Conservation (phyloP, 345 rosid species). For the Toxicodendron radicans region DNA sequence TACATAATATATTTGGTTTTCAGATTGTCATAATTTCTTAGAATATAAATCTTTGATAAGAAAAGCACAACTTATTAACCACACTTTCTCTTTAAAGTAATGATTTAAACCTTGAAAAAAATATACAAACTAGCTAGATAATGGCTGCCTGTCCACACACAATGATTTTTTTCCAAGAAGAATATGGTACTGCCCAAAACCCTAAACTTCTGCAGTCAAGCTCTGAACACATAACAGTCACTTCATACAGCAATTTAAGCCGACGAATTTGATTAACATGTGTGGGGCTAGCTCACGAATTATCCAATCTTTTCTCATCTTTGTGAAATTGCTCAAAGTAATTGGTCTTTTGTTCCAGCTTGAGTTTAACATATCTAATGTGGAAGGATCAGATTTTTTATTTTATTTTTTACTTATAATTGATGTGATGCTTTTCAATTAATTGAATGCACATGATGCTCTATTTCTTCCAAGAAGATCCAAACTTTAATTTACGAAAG, state of each 20-base stretch:
- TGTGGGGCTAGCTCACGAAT: background rate
- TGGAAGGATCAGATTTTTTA: too few relatives aligned
- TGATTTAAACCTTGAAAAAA: background rate
- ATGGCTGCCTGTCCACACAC: background rate
- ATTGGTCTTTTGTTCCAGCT: background rate
- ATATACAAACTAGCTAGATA: background rate
- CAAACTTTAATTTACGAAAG: too few relatives aligned
- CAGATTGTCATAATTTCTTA: slow-evolving; percentile 21
- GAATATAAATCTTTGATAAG: background rate
- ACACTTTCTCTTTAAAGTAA: slow-evolving; percentile 4
- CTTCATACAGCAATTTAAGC: background rate
- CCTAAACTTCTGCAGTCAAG: slow-evolving; percentile 8
- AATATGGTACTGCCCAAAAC: slow-evolving; percentile 6
- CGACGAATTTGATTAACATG: background rate
- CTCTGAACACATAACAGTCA: background rate
- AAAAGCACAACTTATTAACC: slow-evolving; percentile 9
- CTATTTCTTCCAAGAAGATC: too few relatives aligned
- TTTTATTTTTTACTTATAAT: too few relatives aligned
- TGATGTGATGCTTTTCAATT: too few relatives aligned
- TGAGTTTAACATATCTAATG: background rate
- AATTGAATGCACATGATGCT: too few relatives aligned
- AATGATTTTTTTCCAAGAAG: slow-evolving; percentile 15
- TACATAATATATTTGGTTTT: background rate
- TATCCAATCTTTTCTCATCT: background rate
- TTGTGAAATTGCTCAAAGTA: background rate